These are phyloP conservation scores for Penicillium robsamsonii DNA, from an alignment of 495 filamentous ascomycete genomes.

Conservation along the genomic window DNA sequence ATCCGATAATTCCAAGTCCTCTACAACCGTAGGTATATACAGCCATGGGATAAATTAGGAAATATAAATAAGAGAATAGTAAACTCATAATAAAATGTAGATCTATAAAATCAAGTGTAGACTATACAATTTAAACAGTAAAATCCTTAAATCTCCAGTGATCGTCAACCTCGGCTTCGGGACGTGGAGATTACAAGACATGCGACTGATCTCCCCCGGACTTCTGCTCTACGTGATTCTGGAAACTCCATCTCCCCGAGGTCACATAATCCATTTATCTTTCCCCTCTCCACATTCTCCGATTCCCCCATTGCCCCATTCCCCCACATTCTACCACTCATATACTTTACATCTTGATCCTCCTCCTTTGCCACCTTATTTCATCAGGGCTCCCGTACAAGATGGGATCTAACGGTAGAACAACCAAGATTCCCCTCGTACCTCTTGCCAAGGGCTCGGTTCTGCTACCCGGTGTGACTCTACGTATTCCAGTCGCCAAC, in stretches of 20 bases:
- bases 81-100: neutral
- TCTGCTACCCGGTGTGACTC: slow-evolving; percentile 75
- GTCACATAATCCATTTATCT: slow-evolving; percentile 18
- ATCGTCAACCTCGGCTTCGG: slow-evolving; percentile 45
- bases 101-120: neutral
- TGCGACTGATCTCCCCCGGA: slow-evolving; percentile 41
- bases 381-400: slow-evolving; percentile 15
- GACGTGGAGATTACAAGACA: slow-evolving; percentile 29
- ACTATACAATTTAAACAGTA: neutral
- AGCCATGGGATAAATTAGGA: neutral
- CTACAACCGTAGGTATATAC: neutral
- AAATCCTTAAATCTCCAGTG: neutral
- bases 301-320: slow-evolving; percentile 10
- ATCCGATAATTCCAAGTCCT: neutral
- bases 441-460: slow-evolving; percentile 71
- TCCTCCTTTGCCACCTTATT: slow-evolving; percentile 11
- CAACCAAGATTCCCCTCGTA: slow-evolving; percentile 66
- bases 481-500: slow-evolving; percentile 72
- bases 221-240: slow-evolving; percentile 32
- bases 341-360: slow-evolving; percentile 4
- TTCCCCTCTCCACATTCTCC: slow-evolving; percentile 27
- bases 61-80: neutral
- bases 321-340: neutral
- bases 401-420: slow-evolving; percentile 46
- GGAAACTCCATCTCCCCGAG: slow-evolving; percentile 27